phyloP scores from a whole-genome alignment of 192 early-diverging fungal genomes.

The Coemansia sp. region DNA sequence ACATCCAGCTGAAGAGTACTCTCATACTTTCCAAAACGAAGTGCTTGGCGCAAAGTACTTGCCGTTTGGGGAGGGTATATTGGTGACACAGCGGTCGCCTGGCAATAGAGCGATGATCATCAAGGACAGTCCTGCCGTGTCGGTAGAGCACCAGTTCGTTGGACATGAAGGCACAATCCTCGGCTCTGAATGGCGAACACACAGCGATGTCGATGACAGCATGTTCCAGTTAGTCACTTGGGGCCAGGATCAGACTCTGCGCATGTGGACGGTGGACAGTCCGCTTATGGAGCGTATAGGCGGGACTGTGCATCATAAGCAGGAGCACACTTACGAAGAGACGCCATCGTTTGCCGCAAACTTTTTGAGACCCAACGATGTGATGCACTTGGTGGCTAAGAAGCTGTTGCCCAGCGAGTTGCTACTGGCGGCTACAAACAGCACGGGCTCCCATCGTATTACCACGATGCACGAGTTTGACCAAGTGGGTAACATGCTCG shows the following conservation, averaged over 20 bases:
- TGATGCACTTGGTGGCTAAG: constrained; percentile 35
- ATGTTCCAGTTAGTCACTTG: constrained; percentile 49
- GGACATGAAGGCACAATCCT: constrained; percentile 35
- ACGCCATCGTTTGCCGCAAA: constrained; percentile 44
- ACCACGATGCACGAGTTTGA: constrained; percentile 25
- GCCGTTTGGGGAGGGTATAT: constrained; percentile 39
- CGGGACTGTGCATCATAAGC: not conserved
- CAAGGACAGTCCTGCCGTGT: constrained; percentile 19
- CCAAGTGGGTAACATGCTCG: constrained; percentile 13
- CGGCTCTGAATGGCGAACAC: constrained; percentile 36
- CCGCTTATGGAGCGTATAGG: constrained; percentile 17
- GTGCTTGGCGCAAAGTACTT: constrained; percentile 32
- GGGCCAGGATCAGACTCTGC: constrained; percentile 45
- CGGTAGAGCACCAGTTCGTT: constrained; percentile 29
- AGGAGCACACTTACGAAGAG: too few species aligned
- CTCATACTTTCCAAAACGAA: constrained; percentile 22
- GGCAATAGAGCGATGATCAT: constrained; percentile 17
- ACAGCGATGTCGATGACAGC: not conserved
- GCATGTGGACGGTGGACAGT: constrained; percentile 34
- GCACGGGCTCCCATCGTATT: constrained; percentile 2
- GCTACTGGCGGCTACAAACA: constrained; percentile 15
- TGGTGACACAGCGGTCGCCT: constrained; percentile 25
- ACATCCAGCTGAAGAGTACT: constrained; percentile 19
- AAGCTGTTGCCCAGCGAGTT: constrained; percentile 22
- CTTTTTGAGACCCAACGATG: constrained; percentile 37